phyloP scores from a whole-genome alignment of 2,329 filamentous ascomycete species.

The Diaporthe sp. region DNA sequence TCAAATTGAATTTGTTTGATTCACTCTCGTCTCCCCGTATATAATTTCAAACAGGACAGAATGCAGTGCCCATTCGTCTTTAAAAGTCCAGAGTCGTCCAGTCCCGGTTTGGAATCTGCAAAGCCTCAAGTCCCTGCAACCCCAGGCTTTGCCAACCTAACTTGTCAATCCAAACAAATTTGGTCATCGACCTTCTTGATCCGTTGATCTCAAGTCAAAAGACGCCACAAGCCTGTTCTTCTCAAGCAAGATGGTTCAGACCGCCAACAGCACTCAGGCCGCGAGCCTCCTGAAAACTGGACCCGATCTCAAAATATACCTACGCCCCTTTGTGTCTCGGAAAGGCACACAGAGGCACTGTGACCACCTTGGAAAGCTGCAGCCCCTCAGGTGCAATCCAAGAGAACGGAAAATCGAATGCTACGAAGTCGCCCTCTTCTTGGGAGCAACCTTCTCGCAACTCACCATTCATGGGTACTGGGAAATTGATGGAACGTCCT shows the following conservation, averaged over 20 bases:
- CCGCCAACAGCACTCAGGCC: neutral
- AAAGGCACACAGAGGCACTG: constrained; percentile 25
- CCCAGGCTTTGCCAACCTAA: neutral
- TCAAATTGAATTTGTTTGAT: neutral
- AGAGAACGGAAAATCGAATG: constrained; percentile 2
- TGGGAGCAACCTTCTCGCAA: neutral
- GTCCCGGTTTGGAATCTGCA: neutral
- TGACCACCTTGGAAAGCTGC: constrained; percentile 13
- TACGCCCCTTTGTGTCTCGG: neutral
- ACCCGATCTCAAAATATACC: neutral
- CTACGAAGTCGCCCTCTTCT: neutral
- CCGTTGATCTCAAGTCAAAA: neutral
- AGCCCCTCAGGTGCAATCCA: neutral
- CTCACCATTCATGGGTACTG: neutral
- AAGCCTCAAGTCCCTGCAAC: neutral
- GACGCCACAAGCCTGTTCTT: neutral
- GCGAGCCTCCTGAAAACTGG: no score
- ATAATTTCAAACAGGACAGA: neutral
- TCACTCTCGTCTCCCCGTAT: neutral
- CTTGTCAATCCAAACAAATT: neutral
- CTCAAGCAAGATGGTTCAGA: neutral
- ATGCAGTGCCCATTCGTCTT: neutral
- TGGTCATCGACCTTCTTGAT: no score
- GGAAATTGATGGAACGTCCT: neutral
- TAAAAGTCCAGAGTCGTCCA: neutral